phyloP scores from a whole-genome alignment of 176 grass and related monocot species.

The Musa schizocarpa region DNA sequence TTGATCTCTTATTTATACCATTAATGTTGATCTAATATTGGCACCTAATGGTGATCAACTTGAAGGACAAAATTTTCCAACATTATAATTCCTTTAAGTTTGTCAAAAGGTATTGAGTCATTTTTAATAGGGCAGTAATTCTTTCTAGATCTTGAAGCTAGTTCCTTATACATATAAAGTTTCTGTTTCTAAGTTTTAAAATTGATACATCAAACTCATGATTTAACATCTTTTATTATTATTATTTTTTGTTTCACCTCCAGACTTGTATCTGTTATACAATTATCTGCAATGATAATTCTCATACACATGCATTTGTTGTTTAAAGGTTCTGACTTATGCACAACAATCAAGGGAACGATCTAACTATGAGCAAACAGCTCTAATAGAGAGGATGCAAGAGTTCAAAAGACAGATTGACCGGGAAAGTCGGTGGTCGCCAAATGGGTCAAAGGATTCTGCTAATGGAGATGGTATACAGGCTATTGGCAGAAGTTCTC shows the following conservation, averaged over 20 bases:
- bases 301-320: background rate
- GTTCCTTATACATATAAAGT: too few species aligned
- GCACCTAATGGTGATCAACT: too few species aligned
- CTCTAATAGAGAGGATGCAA: slow-evolving; percentile 91
- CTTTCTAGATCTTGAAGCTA: too few species aligned
- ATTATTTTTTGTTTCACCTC: background rate
- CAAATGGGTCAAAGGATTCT: slow-evolving; percentile 57
- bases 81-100: too few species aligned
- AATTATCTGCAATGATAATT: slow-evolving; percentile 17
- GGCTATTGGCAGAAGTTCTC: slow-evolving; percentile 92
- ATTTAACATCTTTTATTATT: background rate
- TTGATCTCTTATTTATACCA: too few species aligned
- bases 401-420: slow-evolving; percentile 99
- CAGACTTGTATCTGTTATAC: background rate
- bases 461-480: slow-evolving; percentile 96
- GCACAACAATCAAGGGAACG: slow-evolving; percentile 98
- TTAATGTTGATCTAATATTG: too few species aligned
- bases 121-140: too few species aligned
- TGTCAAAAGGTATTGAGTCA: too few species aligned
- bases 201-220: background rate
- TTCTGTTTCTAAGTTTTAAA: too few species aligned
- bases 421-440: slow-evolving; percentile 74
- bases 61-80: too few species aligned
- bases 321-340: slow-evolving; percentile 68
- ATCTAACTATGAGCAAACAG: slow-evolving; percentile 87